phyloP scores from a whole-genome alignment of 371 early-diverging fungal species.

The Mortierella sp. region DNA sequence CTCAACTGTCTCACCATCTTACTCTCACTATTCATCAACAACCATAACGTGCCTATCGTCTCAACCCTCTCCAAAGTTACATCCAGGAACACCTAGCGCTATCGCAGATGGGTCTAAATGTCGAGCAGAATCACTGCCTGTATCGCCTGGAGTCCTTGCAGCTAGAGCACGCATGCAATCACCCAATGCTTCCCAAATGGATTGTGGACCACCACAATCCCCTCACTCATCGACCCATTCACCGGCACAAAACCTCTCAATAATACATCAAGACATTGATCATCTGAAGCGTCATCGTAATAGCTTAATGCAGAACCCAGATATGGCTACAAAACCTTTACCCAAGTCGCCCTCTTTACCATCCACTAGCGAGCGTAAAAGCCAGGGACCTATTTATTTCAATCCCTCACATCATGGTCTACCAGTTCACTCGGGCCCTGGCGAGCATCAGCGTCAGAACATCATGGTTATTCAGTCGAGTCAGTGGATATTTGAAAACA shows the following conservation, averaged over 20 bases:
- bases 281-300: conserved; percentile 33
- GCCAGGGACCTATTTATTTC: conserved; percentile 42
- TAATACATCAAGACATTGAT: conserved; percentile 32
- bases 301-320: conserved; percentile 12
- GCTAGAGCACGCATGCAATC: neutral
- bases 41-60: conserved; percentile 30
- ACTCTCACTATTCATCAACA: conserved; percentile 27
- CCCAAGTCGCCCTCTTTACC: conserved; percentile 11
- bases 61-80: conserved; percentile 12
- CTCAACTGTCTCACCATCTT: conserved; percentile 11
- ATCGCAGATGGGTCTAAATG: neutral
- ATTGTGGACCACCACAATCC: neutral
- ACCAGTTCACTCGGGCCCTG: neutral
- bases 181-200: neutral
- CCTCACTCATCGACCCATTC: neutral
- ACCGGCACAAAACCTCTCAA: conserved; percentile 13
- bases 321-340: neutral
- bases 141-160: conserved; percentile 16
- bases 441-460: conserved; percentile 16
- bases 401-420: conserved; percentile 33
- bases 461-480: conserved; percentile 40
- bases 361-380: conserved; percentile 3
- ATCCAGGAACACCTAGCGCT: neutral
- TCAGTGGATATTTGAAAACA: conserved; percentile 28
- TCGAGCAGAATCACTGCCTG: conserved; percentile 4